phyloP scores from a whole-genome alignment of 2,329 filamentous ascomycete genomes.

The Xylogone sp. region DNA sequence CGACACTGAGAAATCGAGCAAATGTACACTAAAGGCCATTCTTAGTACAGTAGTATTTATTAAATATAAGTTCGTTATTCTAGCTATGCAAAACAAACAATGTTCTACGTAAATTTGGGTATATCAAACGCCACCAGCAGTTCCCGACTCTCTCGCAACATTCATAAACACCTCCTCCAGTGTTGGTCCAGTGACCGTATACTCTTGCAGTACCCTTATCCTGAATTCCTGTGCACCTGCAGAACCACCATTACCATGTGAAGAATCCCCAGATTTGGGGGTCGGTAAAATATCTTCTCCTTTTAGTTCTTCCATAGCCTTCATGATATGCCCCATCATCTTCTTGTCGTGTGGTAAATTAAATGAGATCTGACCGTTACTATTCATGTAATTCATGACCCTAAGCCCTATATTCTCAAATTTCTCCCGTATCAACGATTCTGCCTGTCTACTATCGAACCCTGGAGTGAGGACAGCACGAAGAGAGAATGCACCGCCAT shows the following conservation, averaged over 20 bases:
- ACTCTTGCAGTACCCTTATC: constrained; percentile 14
- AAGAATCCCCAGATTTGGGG: too few species aligned
- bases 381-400: constrained; percentile 17
- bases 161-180: constrained; percentile 26
- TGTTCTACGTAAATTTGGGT: not conserved
- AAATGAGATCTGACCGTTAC: constrained; percentile 20
- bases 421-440: constrained; percentile 8
- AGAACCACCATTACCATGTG: constrained; percentile 7
- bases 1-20: too few species aligned
- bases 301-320: constrained; percentile 19
- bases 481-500: constrained; percentile 17
- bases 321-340: constrained; percentile 19
- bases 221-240: not conserved
- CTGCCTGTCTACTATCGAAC: constrained; percentile 5
- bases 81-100: not conserved
- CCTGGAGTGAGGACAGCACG: constrained; percentile 11
- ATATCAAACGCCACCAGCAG: constrained; percentile 3
- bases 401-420: constrained; percentile 7
- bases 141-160: constrained; percentile 19
- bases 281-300: constrained; percentile 7
- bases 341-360: constrained; percentile 16
- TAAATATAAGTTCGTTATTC: too few species aligned
- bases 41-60: too few species aligned
- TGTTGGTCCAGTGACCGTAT: constrained; percentile 21
- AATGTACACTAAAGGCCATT: too few species aligned